Conservation (phyloP, 129 eudicot species). For the Solidago caesia region DNA sequence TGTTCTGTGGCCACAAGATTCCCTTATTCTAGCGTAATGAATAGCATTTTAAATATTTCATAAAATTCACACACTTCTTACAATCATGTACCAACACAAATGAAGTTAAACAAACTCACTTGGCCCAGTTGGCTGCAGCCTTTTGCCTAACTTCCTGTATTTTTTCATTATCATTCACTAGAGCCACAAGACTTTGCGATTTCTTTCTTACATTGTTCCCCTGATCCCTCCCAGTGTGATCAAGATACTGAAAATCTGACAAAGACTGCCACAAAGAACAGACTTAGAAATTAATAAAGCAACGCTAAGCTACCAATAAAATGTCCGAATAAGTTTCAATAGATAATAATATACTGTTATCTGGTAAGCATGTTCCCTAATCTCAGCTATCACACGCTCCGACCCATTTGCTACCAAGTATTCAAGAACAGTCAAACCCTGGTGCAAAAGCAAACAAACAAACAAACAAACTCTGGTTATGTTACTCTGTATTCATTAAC, state of each 20-base stretch:
- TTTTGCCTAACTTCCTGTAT: constrained; percentile 89
- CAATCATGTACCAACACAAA: background rate
- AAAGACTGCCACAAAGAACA: constrained; percentile 51
- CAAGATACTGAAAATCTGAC: constrained; percentile 91
- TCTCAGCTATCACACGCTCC: constrained; percentile 92
- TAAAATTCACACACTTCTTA: background rate
- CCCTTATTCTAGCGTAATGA: background rate
- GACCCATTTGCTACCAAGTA: constrained; percentile 97
- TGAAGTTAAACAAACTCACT: constrained; percentile 54
- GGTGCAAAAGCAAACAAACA: constrained; percentile 25
- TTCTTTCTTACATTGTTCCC: constrained; percentile 91
- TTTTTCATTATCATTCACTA: constrained; percentile 87
- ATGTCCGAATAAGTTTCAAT: constrained; percentile 3
- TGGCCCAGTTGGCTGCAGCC: constrained; percentile 92
- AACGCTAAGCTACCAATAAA: background rate
- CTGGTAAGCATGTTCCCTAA: constrained; percentile 89
- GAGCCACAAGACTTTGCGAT: constrained; percentile 79
- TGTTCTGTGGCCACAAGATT: background rate
- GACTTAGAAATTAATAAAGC: background rate
- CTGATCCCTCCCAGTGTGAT: constrained; percentile 90
- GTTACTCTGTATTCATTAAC: background rate
- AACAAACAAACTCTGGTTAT: background rate
- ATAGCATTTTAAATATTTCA: background rate
- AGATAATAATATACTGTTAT: constrained; percentile 57
- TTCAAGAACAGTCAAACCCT: constrained; percentile 89